Conservation (phyloP, 805 yeast genomes). For the Groenewaldozyma tartarivorans region DNA sequence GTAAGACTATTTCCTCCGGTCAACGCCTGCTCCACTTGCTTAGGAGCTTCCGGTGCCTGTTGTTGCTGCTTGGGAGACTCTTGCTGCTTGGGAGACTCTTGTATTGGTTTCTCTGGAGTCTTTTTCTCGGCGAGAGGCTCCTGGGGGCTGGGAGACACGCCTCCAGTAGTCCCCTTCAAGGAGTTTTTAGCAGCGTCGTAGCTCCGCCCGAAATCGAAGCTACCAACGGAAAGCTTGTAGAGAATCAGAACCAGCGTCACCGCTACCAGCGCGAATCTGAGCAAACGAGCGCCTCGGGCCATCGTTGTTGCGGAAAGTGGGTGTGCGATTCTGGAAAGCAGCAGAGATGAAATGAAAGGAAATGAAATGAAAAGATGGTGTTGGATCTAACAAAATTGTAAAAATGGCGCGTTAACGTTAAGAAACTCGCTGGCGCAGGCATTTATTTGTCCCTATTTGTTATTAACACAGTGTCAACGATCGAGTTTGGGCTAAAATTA, state of each 20-base stretch:
- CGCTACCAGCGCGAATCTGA: slow-evolving; percentile 28
- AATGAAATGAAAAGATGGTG: no score
- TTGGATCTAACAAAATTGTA: no score
- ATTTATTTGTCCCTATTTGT: no score
- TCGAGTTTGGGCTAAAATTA: no score
- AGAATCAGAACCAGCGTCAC: slow-evolving; percentile 24
- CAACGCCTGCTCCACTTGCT: background rate
- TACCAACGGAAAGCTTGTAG: slow-evolving; percentile 23
- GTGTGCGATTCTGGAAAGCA: no score
- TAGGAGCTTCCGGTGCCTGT: slow-evolving; percentile 7
- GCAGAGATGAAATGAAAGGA: no score
- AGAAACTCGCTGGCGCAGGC: no score
- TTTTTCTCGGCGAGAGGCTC: background rate
- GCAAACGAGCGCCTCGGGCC: slow-evolving; percentile 29
- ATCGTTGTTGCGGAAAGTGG: no score
- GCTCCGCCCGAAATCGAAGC: slow-evolving; percentile 16
- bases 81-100: background rate
- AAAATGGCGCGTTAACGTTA: no score
- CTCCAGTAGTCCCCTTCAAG: slow-evolving; percentile 16
- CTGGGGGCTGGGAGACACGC: slow-evolving; percentile 5
- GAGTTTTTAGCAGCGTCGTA: slow-evolving; percentile 13
- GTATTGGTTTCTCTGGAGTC: slow-evolving; percentile 8
- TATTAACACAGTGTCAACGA: no score
- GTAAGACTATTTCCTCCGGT: background rate
- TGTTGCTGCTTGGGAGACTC: slow-evolving; percentile 7